These are phyloP conservation scores for Tricholoma hemisulphureum DNA, from an alignment of 768 basidiomycete genomes.

Conservation along the genomic window DNA sequence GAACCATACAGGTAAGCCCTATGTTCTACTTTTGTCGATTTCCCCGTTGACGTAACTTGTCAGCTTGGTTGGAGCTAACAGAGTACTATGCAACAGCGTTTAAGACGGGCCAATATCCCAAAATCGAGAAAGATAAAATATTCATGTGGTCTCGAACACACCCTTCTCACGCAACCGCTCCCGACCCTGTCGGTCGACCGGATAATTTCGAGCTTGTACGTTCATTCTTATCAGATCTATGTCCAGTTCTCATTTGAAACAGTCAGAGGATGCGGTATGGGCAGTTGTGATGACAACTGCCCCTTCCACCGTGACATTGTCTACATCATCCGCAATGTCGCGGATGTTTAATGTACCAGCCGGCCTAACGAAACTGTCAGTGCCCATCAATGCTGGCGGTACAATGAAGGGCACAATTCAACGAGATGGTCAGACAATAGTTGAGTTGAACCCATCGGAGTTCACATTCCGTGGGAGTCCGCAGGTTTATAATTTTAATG, in stretches of 20 bases:
- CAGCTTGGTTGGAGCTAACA: constrained; percentile 66
- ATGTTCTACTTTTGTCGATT: constrained; percentile 5
- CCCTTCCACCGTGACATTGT: constrained; percentile 54
- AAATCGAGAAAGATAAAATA: constrained; percentile 57
- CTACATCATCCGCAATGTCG: constrained; percentile 42
- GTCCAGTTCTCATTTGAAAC: neutral
- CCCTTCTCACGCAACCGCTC: constrained; percentile 49
- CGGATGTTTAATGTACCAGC: constrained; percentile 49
- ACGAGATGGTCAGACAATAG: constrained; percentile 46
- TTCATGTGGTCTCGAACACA: constrained; percentile 74
- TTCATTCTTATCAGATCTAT: constrained; percentile 14
- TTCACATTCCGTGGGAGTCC: constrained; percentile 59
- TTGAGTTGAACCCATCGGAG: constrained; percentile 45
- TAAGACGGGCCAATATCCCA: constrained; percentile 65
- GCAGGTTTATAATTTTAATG: constrained; percentile 68
- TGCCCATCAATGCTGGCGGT: constrained; percentile 53
- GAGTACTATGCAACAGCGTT: constrained; percentile 67
- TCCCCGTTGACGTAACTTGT: neutral
- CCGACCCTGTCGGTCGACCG: constrained; percentile 56
- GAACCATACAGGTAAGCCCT: constrained; percentile 45
- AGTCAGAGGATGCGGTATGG: constrained; percentile 69
- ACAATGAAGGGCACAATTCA: constrained; percentile 48
- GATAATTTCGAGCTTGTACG: constrained; percentile 56
- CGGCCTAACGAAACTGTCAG: constrained; percentile 61
- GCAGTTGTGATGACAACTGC: constrained; percentile 62